Percentiles rank a stretch among this genome's conserved stretches.
Conservation (phyloP, 1,284 basidiomycete genomes). For the Pseudomicrostroma phylloplanum region DNA sequence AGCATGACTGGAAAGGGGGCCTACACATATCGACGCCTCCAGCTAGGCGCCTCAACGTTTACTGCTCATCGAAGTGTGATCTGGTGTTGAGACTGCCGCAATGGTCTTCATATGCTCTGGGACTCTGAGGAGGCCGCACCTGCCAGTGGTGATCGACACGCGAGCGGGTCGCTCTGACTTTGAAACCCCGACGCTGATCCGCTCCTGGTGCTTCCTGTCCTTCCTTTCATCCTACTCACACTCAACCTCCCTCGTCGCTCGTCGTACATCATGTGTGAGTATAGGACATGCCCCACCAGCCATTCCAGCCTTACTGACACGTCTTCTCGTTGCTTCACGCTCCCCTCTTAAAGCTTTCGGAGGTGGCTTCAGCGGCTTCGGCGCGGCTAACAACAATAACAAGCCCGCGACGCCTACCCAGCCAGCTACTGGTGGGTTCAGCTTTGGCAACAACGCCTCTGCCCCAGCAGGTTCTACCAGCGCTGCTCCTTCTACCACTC, state of each 20-base stretch:
- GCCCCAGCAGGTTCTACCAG: neutral
- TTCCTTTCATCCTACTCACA: too few relatives aligned
- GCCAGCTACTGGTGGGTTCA: conserved; percentile 8
- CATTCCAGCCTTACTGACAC: neutral
- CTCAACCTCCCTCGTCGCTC: neutral
- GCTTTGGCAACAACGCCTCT: conserved; percentile 2
- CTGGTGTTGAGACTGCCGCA: too few relatives aligned
- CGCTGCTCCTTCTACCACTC: neutral
- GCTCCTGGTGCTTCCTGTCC: too few relatives aligned
- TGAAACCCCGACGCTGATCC: too few relatives aligned
- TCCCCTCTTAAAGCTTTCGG: neutral
- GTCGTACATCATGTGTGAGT: neutral
- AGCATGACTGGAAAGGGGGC: too few relatives aligned
- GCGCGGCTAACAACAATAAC: neutral
- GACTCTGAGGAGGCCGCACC: too few relatives aligned
- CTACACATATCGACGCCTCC: too few relatives aligned
- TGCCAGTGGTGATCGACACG: too few relatives aligned
- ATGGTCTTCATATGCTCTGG: too few relatives aligned
- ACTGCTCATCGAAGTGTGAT: too few relatives aligned
- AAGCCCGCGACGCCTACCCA: conserved; percentile 13
- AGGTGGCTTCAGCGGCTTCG: neutral
- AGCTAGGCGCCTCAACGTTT: too few relatives aligned
- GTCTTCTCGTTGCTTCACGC: neutral
- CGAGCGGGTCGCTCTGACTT: too few relatives aligned
- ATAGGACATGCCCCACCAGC: neutral